These are phyloP conservation scores for Neoascochyta sp. DNA, from an alignment of 2,329 filamentous ascomycete genomes.

Conservation along the genomic window DNA sequence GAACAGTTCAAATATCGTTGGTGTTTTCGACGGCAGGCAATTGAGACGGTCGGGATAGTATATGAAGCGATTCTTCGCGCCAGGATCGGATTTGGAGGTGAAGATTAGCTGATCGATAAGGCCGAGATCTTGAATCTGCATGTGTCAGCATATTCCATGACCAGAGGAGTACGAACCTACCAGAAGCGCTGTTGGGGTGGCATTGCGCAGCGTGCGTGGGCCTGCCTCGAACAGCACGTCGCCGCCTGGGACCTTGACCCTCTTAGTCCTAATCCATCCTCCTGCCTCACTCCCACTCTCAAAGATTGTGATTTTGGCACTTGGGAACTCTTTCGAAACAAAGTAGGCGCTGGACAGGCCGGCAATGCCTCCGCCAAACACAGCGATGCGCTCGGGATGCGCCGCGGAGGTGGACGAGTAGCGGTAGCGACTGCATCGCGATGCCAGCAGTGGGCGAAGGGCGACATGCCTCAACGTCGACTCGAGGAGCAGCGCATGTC, in stretches of 20 bases:
- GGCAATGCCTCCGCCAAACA: slow-evolving; percentile 52
- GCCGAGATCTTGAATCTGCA: slow-evolving; percentile 56
- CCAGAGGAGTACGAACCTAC: too few species aligned
- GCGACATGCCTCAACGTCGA: slow-evolving; percentile 30
- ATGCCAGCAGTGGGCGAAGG: slow-evolving; percentile 16
- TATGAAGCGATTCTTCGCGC: slow-evolving; percentile 67
- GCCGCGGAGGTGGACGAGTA: slow-evolving; percentile 20
- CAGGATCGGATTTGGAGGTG: slow-evolving; percentile 50
- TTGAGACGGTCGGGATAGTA: slow-evolving; percentile 86
- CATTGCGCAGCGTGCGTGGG: slow-evolving; percentile 71
- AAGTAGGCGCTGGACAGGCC: slow-evolving; percentile 61
- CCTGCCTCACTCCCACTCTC: slow-evolving; percentile 68
- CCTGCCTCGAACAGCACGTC: slow-evolving; percentile 77
- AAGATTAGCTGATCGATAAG: slow-evolving; percentile 56
- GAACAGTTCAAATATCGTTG: slow-evolving; percentile 27
- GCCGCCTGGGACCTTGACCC: slow-evolving; percentile 58
- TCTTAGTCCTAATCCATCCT: slow-evolving; percentile 76
- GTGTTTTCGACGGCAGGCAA: slow-evolving; percentile 25
- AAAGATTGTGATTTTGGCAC: slow-evolving; percentile 73
- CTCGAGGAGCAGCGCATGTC: slow-evolving; percentile 32
- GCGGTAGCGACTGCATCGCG: slow-evolving; percentile 11
- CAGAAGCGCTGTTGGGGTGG: slow-evolving; percentile 66
- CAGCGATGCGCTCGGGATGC: slow-evolving; percentile 42
- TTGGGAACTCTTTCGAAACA: slow-evolving; percentile 64
- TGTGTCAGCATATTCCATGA: slow-evolving; percentile 5